A percentile compares a stretch with the other conserved stretches of the same genome.
Conservation (phyloP, 1,139 yeast species). For the Komagataea norvegica region DNA sequence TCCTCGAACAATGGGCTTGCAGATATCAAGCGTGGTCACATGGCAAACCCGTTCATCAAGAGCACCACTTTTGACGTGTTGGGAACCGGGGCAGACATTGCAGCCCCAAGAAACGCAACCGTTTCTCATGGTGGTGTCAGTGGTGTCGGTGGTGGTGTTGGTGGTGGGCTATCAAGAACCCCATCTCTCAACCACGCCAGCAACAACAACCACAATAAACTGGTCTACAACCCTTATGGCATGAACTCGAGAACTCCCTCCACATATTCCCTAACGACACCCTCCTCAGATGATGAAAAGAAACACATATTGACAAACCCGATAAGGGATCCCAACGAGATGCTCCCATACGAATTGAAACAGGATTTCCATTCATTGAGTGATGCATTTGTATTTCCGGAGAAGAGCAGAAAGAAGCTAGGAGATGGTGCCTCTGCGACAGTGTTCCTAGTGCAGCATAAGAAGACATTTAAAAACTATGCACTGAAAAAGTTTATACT, state of each 20-base stretch:
- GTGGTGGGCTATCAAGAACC: conserved; percentile 11
- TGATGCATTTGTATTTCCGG: conserved; percentile 56
- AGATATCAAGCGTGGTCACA: conserved; percentile 4
- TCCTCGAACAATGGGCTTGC: neutral
- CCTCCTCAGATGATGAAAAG: conserved; percentile 34
- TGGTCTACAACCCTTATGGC: conserved; percentile 31
- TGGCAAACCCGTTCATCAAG: conserved; percentile 16
- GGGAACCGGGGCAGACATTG: conserved; percentile 26
- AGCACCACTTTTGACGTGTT: conserved; percentile 15
- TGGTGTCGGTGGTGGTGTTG: too few species aligned
- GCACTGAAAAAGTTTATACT: conserved; percentile 68
- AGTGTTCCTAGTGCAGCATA: conserved; percentile 48
- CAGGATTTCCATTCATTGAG: conserved; percentile 48
- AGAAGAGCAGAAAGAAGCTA: conserved; percentile 41
- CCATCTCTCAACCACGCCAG: conserved; percentile 16
- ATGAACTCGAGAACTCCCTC: conserved; percentile 22
- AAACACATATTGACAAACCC: conserved; percentile 55
- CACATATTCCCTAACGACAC: conserved; percentile 17
- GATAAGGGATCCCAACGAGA: conserved; percentile 63
- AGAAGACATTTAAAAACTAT: conserved; percentile 37
- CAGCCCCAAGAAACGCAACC: conserved; percentile 21
- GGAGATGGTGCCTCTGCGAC: conserved; percentile 76
- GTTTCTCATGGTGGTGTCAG: conserved; percentile 7
- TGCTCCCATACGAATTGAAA: conserved; percentile 50
- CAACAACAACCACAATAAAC: conserved; percentile 18